phyloP scores from a whole-genome alignment of 164 flowering plant species.

The Paratinospora sagittata region DNA sequence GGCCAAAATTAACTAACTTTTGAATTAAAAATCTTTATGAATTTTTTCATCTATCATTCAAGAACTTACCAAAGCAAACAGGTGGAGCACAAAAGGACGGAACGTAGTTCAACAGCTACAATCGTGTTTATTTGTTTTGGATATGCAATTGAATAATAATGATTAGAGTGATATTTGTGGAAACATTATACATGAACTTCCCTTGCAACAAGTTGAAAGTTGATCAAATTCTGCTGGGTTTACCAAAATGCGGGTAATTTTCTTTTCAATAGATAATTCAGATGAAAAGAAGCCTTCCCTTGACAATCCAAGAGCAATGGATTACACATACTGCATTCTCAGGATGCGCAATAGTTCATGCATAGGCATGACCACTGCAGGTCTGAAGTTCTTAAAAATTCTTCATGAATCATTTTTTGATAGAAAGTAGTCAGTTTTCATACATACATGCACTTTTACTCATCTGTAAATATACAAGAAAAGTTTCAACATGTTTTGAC shows the following conservation, averaged over 20 bases:
- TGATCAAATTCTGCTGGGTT: not conserved
- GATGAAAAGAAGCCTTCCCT: not conserved
- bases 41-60: not conserved
- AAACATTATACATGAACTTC: not conserved
- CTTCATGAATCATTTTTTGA: not conserved
- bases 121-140: too few species aligned
- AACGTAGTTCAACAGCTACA: too few species aligned
- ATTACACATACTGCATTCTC: not conserved
- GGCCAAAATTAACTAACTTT: too few species aligned
- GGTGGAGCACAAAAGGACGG: not conserved
- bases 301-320: not conserved
- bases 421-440: not conserved
- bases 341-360: not conserved
- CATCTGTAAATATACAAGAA: not conserved
- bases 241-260: not conserved
- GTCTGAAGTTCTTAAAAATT: not conserved
- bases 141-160: too few species aligned
- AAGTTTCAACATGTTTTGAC: not conserved
- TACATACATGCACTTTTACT: not conserved
- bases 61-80: not conserved
- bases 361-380: not conserved
- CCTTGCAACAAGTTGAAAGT: not conserved
- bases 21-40: too few species aligned
- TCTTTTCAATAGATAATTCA: not conserved
- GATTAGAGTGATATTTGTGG: too few species aligned